Evolutionary conservation across 495 filamentous ascomycete genomes (phyloP).

Genomic region (Rhypophila decipiens): DNA sequence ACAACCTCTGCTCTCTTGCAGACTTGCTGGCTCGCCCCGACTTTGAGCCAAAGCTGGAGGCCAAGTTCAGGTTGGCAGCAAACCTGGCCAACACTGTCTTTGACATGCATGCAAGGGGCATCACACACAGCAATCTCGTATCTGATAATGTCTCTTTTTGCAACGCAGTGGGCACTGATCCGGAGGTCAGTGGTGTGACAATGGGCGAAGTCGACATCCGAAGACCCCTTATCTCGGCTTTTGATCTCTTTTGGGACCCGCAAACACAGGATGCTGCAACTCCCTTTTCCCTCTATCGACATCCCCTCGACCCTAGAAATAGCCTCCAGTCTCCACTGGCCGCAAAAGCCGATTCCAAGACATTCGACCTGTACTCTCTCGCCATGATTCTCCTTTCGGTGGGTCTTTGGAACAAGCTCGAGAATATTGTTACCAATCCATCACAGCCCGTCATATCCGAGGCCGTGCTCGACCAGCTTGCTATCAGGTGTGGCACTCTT

Average conservation of each 20-base stretch:
- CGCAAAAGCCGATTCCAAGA: constrained; percentile 42
- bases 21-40: constrained; percentile 46
- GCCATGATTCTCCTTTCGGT: constrained; percentile 81
- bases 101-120: constrained; percentile 66
- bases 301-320: constrained; percentile 64
- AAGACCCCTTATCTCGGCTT: constrained; percentile 71
- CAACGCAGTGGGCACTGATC: constrained; percentile 40
- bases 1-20: constrained; percentile 42
- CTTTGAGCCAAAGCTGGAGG: constrained; percentile 59
- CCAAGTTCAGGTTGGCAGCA: constrained; percentile 76
- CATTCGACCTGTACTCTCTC: constrained; percentile 78
- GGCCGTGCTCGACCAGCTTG: constrained; percentile 53
- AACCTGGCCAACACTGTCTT: constrained; percentile 71
- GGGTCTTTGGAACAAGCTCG: constrained; percentile 78
- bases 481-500: constrained; percentile 63
- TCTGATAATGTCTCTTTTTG: constrained; percentile 78
- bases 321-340: constrained; percentile 45
- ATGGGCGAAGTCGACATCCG: constrained; percentile 56
- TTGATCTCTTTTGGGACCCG: constrained; percentile 72
- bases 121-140: constrained; percentile 75
- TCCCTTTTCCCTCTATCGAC: constrained; percentile 58
- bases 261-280: constrained; percentile 33
- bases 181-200: constrained; percentile 29
- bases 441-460: constrained; percentile 30
- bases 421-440: constrained; percentile 45